phyloP scores from a whole-genome alignment of 257 asterid genomes.

The Ajuga chamaepitys region DNA sequence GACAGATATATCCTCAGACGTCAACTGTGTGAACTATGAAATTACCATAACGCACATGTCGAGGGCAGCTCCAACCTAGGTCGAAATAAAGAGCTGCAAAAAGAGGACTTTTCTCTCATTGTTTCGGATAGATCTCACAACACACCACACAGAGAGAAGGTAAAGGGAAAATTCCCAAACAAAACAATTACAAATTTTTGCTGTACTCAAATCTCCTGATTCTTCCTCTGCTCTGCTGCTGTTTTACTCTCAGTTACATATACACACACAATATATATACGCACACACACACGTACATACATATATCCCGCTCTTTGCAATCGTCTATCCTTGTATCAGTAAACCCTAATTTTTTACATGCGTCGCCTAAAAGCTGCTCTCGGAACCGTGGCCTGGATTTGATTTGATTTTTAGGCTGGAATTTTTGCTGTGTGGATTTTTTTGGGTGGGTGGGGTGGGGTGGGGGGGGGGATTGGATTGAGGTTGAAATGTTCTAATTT shows the following conservation, averaged over 20 bases:
- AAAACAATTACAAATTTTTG: slow-evolving; percentile 15
- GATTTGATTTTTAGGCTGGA: slow-evolving; percentile 3
- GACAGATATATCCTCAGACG: not conserved
- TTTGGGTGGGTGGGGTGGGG: no score
- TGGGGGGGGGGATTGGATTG: slow-evolving; percentile 15
- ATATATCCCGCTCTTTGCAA: slow-evolving; percentile 10
- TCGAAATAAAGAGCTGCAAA: slow-evolving; percentile 5
- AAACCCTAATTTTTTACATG: slow-evolving; percentile 2
- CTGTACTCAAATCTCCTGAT: slow-evolving; percentile 33
- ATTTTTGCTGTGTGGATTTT: slow-evolving; percentile 9
- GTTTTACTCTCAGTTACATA: slow-evolving; percentile 21
- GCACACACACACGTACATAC: not conserved
- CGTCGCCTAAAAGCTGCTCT: slow-evolving; percentile 8
- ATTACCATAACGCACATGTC: not conserved
- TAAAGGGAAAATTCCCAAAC: slow-evolving; percentile 10
- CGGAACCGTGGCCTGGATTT: slow-evolving; percentile 6
- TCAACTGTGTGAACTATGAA: not conserved
- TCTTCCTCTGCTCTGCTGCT: slow-evolving; percentile 23
- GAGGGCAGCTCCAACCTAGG: slow-evolving; percentile 9
- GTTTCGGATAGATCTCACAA: slow-evolving; percentile 33
- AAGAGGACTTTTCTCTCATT: slow-evolving; percentile 1
- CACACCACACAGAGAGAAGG: slow-evolving; percentile 20
- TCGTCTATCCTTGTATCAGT: slow-evolving; percentile 12
- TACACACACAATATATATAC: not conserved
- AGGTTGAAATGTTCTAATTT: not conserved